Percentiles rank a stretch among this genome's conserved stretches.
Conservation (phyloP, 2,329 filamentous ascomycete species). For the Colletotrichum simmondsii region DNA sequence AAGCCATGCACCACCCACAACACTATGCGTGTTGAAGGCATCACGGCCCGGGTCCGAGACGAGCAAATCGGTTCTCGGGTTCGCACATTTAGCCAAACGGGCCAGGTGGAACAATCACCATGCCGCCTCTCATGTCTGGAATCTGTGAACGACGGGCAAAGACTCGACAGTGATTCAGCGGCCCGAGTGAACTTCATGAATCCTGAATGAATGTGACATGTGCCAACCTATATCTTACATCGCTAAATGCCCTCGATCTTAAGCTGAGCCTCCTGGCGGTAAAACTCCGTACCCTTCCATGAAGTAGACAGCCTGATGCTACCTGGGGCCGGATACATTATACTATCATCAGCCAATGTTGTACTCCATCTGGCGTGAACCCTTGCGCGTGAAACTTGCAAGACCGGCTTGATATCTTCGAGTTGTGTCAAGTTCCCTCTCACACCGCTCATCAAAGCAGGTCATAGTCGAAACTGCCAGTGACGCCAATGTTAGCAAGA, state of each 20-base stretch:
- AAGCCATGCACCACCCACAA: conserved; percentile 51
- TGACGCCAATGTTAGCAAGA: background rate
- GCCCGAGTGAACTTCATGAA: background rate
- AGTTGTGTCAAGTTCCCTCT: background rate
- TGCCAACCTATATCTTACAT: background rate
- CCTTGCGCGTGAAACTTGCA: background rate
- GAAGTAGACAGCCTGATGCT: background rate
- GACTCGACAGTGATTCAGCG: background rate
- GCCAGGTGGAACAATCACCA: background rate
- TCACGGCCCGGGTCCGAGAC: conserved; percentile 46
- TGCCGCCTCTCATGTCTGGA: background rate
- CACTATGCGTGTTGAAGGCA: conserved; percentile 49
- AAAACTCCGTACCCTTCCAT: background rate
- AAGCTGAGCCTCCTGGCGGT: background rate
- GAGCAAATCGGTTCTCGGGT: conserved; percentile 47
- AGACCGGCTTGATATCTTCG: background rate
- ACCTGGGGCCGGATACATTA: conserved; percentile 6
- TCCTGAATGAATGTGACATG: background rate
- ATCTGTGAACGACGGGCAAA: background rate
- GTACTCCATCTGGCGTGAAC: background rate
- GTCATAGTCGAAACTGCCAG: too few species aligned
- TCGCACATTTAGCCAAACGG: conserved; percentile 48
- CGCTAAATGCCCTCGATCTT: background rate
- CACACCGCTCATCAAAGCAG: background rate
- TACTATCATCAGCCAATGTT: background rate